Base-by-base conservation (phyloP, 164 flowering plant species). In the Platanus orientalis region DNA sequence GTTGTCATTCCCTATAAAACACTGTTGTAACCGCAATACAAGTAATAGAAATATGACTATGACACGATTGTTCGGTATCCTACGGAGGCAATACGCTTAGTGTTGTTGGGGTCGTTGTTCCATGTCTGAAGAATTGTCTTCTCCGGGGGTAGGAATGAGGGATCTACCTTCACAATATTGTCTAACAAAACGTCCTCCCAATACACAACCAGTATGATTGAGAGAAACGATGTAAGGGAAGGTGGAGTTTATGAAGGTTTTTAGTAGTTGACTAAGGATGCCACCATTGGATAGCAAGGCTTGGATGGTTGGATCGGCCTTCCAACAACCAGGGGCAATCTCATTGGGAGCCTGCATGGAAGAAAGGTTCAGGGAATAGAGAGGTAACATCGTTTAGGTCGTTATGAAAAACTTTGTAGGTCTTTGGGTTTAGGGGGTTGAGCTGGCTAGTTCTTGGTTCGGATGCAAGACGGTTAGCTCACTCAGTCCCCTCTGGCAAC, bases 371-470 rank as follows among this genome's bases (percentile, higher is more conserved):
- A 0, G 98, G 98, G 71, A 90, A 93, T 62, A 87, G 64, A 17
- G 77, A 40, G 17, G 73, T 54, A 1, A 84, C 78, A 57, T 90
- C 97, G 1, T 55, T 58, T 29, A 89, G 36, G 28, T 88, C 83
- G 47, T 83, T 85, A 29, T 66, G 71, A 26, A 88, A 68, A 49
- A 93, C 89, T 57, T 87, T 36, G 60, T 89, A 93, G 50, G 98
- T 93, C 47, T 79, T 82, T 10, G 94, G 94, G 45, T 68, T 68
- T 34, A 93, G 73, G 2, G 97, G 97, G 75, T 93, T 93, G 19
- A 93, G 83, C 13, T 93, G 98, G 53, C 98, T 97, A 1, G 94
- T 84, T 62, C 97, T 97, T 2, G 98, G 98, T 66, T 93, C 94
- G 0, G 92, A 72, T 1, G 98, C 97, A 2, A 82, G 67, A 14